Evolutionary conservation across 75 land plant species (phyloP).

Genomic region (Pseudotsuga menziesii): DNA sequence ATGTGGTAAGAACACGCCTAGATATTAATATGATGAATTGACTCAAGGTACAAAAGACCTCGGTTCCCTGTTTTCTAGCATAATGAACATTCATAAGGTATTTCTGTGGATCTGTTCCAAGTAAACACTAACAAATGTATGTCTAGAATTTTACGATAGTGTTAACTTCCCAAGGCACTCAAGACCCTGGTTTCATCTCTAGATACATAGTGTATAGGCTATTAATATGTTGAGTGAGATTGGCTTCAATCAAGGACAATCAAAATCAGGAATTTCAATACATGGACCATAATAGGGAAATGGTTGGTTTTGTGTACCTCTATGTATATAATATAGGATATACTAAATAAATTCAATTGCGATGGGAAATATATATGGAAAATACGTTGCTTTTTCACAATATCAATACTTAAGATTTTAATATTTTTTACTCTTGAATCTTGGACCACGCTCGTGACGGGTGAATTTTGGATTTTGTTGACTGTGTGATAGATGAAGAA

Average conservation of each 20-base stretch:
- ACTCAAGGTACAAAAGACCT: neutral
- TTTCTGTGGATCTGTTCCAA: neutral
- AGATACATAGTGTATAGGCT: neutral
- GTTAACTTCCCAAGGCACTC: no score
- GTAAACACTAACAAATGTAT: neutral
- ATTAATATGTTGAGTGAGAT: neutral
- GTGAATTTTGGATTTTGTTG: no score
- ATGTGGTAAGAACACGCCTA: neutral
- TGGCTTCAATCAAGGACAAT: neutral
- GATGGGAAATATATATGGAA: slow-evolving; percentile 5
- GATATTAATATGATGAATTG: neutral
- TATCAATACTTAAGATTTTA: no score
- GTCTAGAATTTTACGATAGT: neutral
- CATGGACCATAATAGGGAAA: neutral
- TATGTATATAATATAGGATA: neutral
- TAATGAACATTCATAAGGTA: neutral
- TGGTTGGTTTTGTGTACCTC: neutral
- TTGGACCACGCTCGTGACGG: no score
- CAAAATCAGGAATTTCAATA: neutral
- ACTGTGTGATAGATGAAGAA: no score
- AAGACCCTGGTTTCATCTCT: neutral
- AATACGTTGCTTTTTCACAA: neutral
- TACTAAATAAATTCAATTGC: neutral
- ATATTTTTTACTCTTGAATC: no score
- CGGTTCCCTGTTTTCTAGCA: neutral